A percentile compares a stretch with the other conserved stretches of the same genome.
Conservation (phyloP, 2,329 filamentous ascomycete species). For the Aspergillus felis region DNA sequence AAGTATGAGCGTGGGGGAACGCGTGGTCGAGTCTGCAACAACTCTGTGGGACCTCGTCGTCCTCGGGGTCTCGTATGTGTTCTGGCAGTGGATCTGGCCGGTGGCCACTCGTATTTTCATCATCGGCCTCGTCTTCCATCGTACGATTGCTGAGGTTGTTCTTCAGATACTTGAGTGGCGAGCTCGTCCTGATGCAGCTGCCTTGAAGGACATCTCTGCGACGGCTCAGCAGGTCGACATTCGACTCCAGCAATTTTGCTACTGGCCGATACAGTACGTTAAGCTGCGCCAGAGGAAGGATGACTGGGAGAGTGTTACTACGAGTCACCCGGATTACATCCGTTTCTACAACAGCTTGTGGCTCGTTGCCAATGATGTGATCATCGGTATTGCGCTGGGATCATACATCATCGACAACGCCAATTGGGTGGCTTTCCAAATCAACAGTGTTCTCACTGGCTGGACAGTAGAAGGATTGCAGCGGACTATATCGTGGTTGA, state of each 20-base stretch:
- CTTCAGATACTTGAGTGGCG: slow-evolving; percentile 82
- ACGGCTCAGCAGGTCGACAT: slow-evolving; percentile 98
- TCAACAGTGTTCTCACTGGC: slow-evolving; percentile 68
- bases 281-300: slow-evolving; percentile 84
- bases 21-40: slow-evolving; percentile 87
- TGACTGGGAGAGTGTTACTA: slow-evolving; percentile 94
- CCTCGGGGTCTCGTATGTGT: slow-evolving; percentile 64
- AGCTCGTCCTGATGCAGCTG: slow-evolving; percentile 69
- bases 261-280: slow-evolving; percentile 96
- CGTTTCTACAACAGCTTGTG: slow-evolving; percentile 98
- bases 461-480: slow-evolving; percentile 89
- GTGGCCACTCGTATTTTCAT: slow-evolving; percentile 70
- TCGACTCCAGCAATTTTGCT: slow-evolving; percentile 94
- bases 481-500: slow-evolving; percentile 88
- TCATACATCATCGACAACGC: slow-evolving; percentile 97
- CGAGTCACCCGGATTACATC: slow-evolving; percentile 95
- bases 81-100: slow-evolving; percentile 74
- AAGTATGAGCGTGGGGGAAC: slow-evolving; percentile 86
- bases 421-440: slow-evolving; percentile 72
- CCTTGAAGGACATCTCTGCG: slow-evolving; percentile 91
- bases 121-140: slow-evolving; percentile 72
- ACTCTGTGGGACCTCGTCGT: slow-evolving; percentile 75
- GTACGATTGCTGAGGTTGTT: slow-evolving; percentile 74
- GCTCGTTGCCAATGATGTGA: slow-evolving; percentile 97
- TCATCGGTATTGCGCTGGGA: slow-evolving; percentile 93